Conservation (phyloP, 1,139 yeast genomes). For the Diutina ranongensis region DNA sequence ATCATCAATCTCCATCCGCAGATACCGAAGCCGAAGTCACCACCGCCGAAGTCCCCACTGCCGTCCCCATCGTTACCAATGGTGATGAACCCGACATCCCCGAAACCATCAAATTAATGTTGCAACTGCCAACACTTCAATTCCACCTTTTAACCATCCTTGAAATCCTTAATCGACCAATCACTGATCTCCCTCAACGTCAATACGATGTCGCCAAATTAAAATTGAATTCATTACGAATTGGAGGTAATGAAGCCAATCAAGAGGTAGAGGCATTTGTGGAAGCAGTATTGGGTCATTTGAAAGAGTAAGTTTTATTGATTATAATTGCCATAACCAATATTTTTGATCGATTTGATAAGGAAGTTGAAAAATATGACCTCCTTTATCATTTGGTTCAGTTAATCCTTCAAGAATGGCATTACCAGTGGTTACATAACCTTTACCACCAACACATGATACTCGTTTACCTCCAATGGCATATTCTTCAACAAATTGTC, state of each 20-base stretch:
- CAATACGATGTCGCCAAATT: slow-evolving; percentile 41
- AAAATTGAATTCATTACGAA: slow-evolving; percentile 47
- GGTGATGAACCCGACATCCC: background rate
- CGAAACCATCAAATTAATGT: background rate
- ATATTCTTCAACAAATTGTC: slow-evolving; percentile 40
- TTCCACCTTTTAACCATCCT: background rate
- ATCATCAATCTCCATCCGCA: background rate
- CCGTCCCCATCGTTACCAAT: background rate
- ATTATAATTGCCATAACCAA: slow-evolving; percentile 15
- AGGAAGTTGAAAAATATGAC: slow-evolving; percentile 19
- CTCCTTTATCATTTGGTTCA: slow-evolving; percentile 41
- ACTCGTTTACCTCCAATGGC: slow-evolving; percentile 50
- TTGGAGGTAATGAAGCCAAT: slow-evolving; percentile 55
- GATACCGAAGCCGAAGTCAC: background rate
- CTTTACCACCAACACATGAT: slow-evolving; percentile 69
- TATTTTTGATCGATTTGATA: slow-evolving; percentile 14
- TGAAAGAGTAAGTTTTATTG: background rate
- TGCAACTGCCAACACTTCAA: background rate
- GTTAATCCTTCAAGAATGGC: slow-evolving; percentile 28
- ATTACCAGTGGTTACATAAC: slow-evolving; percentile 64
- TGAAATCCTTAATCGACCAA: slow-evolving; percentile 2
- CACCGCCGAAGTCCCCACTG: background rate
- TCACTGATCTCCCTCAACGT: background rate
- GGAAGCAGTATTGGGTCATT: slow-evolving; percentile 13
- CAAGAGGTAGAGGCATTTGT: slow-evolving; percentile 54